Evolutionary conservation across 768 basidiomycete genomes (phyloP), one percentile per base, ranked within the genome.

Genomic region (Lactarius psammicola): DNA sequence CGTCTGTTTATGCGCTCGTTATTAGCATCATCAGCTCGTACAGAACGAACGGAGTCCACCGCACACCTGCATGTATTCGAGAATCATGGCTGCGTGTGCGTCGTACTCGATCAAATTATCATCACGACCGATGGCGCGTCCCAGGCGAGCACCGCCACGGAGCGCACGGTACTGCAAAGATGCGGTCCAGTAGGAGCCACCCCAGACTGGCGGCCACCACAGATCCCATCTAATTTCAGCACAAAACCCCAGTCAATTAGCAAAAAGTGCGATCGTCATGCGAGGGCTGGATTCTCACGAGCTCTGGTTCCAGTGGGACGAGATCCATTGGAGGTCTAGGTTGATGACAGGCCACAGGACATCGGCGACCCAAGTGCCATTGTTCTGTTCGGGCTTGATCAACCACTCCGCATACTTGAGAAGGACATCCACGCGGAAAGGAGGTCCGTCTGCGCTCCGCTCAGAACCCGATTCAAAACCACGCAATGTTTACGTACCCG

Each of bases 341-440:
- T 68, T 68, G 56, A 68, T 66, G 31, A 38, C 31, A 7, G 67
- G 64, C 67, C 67, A 66, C 18, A 62, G 33, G 13, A 44, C 34
- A 36, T 68, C 67, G 2, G 49, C 56, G 1, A 62, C 60, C 64
- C 67, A 68, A 5, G 64, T 38, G 23, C 65, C 65, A 11, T 68
- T 68, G 3, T 62, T 61, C 31, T 67, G 67, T 58, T 51, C 53
- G 13, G 65, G 61, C 31, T 62, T 17, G n/a, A 58, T 20, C 30
- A 68, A 53, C 67, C 67, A 62, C 9, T 68, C 67, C 4, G 67
- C 67, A 2, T 62, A 68, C 28, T 68, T 68, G 46, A 68, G 49
- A 38, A 63, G 33, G 10, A 33, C 36, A 5, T 20, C 13, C 11
- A 15, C 66, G 15, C 67, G 64, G 57, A 62, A 62, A 49, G 67